Base-by-base conservation (phyloP, 768 basidiomycete species). In the Termitomyces sp. region DNA sequence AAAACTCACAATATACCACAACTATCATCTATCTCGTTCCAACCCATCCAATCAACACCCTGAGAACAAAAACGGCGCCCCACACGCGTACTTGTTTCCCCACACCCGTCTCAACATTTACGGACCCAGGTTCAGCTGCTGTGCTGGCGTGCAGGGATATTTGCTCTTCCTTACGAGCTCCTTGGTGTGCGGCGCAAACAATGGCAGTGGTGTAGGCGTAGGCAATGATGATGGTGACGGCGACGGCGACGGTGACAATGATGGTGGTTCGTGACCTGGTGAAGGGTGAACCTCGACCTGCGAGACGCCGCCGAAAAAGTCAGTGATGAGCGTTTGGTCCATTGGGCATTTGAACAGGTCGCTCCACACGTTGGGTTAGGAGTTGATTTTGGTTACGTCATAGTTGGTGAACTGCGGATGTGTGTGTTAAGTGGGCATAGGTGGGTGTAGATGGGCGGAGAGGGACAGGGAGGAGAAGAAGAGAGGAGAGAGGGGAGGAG, bases 281-380 rank as follows among this genome's bases (percentile, higher is more conserved):
- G 62, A 60, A 13, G 63, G 46, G 28, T 58, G 61, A n/a, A 94
- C 77, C 67, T 98, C 93, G 0, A 89, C 92, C 61, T 90, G 89
- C 16, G 91, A 81, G 18, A 97, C 92, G 1, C 92, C 95, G 2
- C 93, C n/a, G n/a, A n/a, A 89, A 71, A 95, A 95, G 72, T 94
- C 92, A 3, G 92, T 94, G 58, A 95, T 81, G 3, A 83, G 78
- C 1, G 84, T 80, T 9, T 80, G 68, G 49, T 84, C 78, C n/a
- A 94, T 79, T 7, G 84, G 79, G 48, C 90, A 81, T 9, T 71
- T 72, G 76, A 94, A 98, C 18, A 95, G 81, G 70, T 92, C 91
- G 28, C 85, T 85, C 55, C 95, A 88, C 20, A 98, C 88, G n/a
- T 96, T 96, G 0, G 95, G 83, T 69, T 91, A 85, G 0, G 96